phyloP scores from a whole-genome alignment of 805 yeast species.

The Tetrapisispora arboricola region DNA sequence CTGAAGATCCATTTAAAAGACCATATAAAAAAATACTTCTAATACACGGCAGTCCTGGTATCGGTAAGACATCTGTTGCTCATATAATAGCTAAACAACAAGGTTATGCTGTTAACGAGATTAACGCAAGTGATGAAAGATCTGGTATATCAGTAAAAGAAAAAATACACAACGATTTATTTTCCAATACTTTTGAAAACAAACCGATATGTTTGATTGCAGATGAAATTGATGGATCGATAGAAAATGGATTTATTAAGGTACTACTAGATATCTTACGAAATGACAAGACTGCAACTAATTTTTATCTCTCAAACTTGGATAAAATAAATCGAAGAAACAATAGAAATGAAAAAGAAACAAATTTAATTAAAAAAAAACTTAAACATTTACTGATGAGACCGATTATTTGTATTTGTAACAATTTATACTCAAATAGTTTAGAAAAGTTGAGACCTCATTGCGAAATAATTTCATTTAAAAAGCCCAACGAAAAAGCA shows the following conservation, averaged over 20 bases:
- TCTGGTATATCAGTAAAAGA: constrained; percentile 47
- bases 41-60: constrained; percentile 87
- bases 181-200: constrained; percentile 54
- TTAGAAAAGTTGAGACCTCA: constrained; percentile 64
- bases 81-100: constrained; percentile 75
- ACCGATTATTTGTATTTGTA: constrained; percentile 89
- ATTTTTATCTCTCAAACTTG: constrained; percentile 14
- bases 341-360: constrained; percentile 8
- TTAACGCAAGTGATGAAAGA: constrained; percentile 79
- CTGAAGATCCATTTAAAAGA: constrained; percentile 32
- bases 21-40: constrained; percentile 57
- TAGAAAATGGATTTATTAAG: constrained; percentile 54
- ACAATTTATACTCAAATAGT: constrained; percentile 68
- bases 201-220: constrained; percentile 74
- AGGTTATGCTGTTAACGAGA: constrained; percentile 71
- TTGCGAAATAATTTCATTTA: constrained; percentile 63
- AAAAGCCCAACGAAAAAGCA: constrained; percentile 42
- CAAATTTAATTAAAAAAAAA: constrained; percentile 25
- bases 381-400: constrained; percentile 44
- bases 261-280: constrained; percentile 46
- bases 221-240: constrained; percentile 83
- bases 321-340: constrained; percentile 4
- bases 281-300: constrained; percentile 47
- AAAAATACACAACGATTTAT: constrained; percentile 50
- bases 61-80: constrained; percentile 84